These are phyloP conservation scores for Nicotiana knightiana DNA, from an alignment of 257 asterid species.

Conservation along the genomic window DNA sequence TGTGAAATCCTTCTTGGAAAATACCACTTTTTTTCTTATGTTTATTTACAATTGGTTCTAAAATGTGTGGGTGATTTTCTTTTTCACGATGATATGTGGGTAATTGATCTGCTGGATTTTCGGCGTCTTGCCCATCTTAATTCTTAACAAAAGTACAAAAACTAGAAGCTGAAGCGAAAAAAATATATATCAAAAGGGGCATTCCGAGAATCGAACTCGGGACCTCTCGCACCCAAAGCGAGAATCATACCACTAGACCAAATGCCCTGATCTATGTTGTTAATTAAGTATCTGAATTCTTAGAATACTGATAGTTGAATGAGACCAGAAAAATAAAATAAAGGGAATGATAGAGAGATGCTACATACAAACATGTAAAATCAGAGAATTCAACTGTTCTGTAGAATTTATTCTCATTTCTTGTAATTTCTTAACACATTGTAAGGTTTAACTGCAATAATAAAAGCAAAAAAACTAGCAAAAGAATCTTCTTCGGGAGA, in stretches of 20 bases:
- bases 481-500: neutral
- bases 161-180: too few species aligned
- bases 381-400: neutral
- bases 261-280: slow-evolving; percentile 35
- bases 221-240: slow-evolving; percentile 86
- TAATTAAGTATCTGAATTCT: too few species aligned
- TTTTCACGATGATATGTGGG: too few species aligned
- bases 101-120: too few species aligned
- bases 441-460: neutral
- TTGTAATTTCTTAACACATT: neutral
- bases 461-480: neutral
- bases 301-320: too few species aligned
- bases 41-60: too few species aligned
- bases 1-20: too few species aligned
- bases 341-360: neutral
- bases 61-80: too few species aligned
- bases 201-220: slow-evolving; percentile 74
- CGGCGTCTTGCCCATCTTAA: too few species aligned
- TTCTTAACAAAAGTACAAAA: too few species aligned
- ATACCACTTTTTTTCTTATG: too few species aligned
- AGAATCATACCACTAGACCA: slow-evolving; percentile 93
- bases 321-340: neutral
- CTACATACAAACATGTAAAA: neutral
- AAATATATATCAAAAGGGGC: slow-evolving; percentile 31
- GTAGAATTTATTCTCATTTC: neutral